Percentiles rank a stretch among this genome's conserved stretches.
phyloP scores from a whole-genome alignment of 2,329 filamentous ascomycete genomes.

The Nakataea oryzae region DNA sequence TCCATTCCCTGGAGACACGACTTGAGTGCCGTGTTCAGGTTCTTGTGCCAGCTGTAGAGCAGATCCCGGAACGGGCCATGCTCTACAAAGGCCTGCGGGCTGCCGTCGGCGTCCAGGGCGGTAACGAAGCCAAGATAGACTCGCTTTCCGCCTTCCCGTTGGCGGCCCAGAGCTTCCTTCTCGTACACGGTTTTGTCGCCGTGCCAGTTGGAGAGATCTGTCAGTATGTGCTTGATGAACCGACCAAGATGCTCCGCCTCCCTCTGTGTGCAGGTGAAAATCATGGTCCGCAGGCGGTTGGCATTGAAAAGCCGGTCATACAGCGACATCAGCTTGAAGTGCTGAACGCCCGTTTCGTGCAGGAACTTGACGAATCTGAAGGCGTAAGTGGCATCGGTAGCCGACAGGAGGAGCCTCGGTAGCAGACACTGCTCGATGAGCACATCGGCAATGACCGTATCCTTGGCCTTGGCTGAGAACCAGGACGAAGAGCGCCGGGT shows the following conservation, averaged over 20 bases:
- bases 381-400: slow-evolving; percentile 79
- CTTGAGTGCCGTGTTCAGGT: slow-evolving; percentile 69
- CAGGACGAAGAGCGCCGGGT: slow-evolving; percentile 67
- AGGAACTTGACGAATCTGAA: slow-evolving; percentile 81
- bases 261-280: slow-evolving; percentile 81
- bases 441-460: slow-evolving; percentile 59
- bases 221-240: slow-evolving; percentile 73
- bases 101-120: slow-evolving; percentile 58
- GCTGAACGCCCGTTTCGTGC: slow-evolving; percentile 72
- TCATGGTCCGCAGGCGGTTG: slow-evolving; percentile 68
- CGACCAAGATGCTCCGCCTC: slow-evolving; percentile 91
- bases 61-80: slow-evolving; percentile 80
- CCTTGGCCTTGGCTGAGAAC: slow-evolving; percentile 59
- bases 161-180: slow-evolving; percentile 69
- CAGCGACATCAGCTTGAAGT: slow-evolving; percentile 77
- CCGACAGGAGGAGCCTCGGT: slow-evolving; percentile 76
- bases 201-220: slow-evolving; percentile 79
- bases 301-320: slow-evolving; percentile 78
- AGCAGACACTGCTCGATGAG: slow-evolving; percentile 86
- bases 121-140: slow-evolving; percentile 69
- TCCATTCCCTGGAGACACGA: slow-evolving; percentile 72
- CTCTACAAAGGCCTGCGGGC: slow-evolving; percentile 61
- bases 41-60: slow-evolving; percentile 83
- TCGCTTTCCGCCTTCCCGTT: slow-evolving; percentile 27
- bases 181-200: slow-evolving; percentile 66